Evolutionary conservation across 1,284 basidiomycete species (phyloP), one percentile per base, ranked within the genome.

Genomic region (Boletus smithii): DNA sequence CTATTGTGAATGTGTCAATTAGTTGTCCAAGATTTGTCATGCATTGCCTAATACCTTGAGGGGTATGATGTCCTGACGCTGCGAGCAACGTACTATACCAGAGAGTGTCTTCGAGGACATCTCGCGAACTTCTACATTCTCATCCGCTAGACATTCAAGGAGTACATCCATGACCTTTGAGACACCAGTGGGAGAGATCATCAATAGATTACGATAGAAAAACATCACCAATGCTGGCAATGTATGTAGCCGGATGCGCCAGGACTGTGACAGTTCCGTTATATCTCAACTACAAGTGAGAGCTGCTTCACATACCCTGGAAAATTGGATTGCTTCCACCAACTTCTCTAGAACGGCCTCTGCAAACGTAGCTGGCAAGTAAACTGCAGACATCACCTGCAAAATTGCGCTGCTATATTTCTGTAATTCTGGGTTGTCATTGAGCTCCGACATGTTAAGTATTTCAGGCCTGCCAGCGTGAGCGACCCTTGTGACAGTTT

Each of bases 91-190:
- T 30, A 99, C 81, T 55, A 99, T 85, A 17, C 92, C 90, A 16
- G 90, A 88, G 27, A 99, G 73, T 33, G 91, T 89, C 70, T 86
- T 86, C 5, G 90, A 90, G n/a, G 92, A 90, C 77, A 90, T 94
- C 66, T 94, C 91, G 51, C 94, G 81, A 24, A 97, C 94, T 71
- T 97, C 94, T 44, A 95, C 85, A 62, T 95, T 95, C 62, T 91
- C 88, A 65, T 97, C 94, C 22, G 80, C 77, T 41, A 97, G 73
- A 63, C 94, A 94, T 42, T 86, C 81, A 23, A 91, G 76, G 39
- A 95, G 73, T 27, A 88, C 81, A 52, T 90, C 87, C 78, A 92
- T 84, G 54, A 91, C 80, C 57, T 76, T 80, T 22, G 77, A 74
- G 45, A 88, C 79, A 34, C 80, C 80, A 11, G 72, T 69, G 44